phyloP scores from a whole-genome alignment of 345 rosid genomes.

The Erodium maritimum region DNA sequence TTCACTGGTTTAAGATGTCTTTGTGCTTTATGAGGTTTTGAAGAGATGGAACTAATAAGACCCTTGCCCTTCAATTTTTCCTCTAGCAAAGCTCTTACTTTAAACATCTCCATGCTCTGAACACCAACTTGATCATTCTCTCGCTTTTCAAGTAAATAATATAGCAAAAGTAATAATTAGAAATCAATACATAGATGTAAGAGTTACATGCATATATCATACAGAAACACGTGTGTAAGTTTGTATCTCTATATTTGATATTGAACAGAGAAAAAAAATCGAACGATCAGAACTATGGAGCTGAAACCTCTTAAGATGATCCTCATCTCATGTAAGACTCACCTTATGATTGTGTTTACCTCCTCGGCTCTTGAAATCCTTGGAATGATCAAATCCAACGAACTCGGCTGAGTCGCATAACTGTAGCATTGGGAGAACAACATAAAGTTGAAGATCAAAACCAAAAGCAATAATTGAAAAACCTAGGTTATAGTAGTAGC shows the following conservation, averaged over 20 bases:
- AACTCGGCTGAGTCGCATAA: slow-evolving; percentile 12
- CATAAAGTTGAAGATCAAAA: slow-evolving; percentile 2
- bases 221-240: background rate
- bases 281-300: background rate
- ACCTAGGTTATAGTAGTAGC: background rate
- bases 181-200: no score
- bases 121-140: slow-evolving; percentile 52
- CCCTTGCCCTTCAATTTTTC: slow-evolving; percentile 65
- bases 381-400: slow-evolving; percentile 12
- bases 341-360: slow-evolving; percentile 47
- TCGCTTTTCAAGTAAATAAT: slow-evolving; percentile 14
- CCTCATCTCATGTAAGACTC: slow-evolving; percentile 2
- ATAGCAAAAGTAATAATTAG: background rate
- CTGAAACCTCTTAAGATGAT: background rate
- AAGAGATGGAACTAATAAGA: slow-evolving; percentile 26
- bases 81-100: slow-evolving; percentile 74
- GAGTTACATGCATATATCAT: no score
- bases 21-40: slow-evolving; percentile 35
- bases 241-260: background rate
- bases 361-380: slow-evolving; percentile 16
- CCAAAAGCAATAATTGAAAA: background rate
- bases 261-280: background rate
- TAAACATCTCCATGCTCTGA: slow-evolving; percentile 75
- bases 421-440: slow-evolving; percentile 14
- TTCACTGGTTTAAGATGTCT: slow-evolving; percentile 45